Evolutionary conservation across 1,139 yeast genomes (phyloP), one percentile per base, ranked within the genome.

Genomic region (Meyerozyma guilliermondii): DNA sequence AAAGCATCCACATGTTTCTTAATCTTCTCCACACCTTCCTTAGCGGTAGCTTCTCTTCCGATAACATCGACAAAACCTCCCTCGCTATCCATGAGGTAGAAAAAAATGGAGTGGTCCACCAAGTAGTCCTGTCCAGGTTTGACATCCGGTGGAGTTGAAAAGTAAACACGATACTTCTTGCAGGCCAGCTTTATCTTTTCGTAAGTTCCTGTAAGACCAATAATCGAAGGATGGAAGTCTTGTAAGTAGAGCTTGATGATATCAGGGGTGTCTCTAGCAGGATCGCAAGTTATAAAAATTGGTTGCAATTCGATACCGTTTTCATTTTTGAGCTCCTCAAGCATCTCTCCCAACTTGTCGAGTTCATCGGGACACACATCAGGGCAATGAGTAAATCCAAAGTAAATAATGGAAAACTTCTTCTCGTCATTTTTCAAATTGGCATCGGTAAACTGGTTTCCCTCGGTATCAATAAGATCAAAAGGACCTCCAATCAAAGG

Each of bases 341-440:
- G 66, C 78, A 94, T 87, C 28, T 79, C 75, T 2, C 95, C 87
- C 61, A 92, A 74, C 58, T 91, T 88, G 60, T 92, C 98, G 50
- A 92, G 76, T 63, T 92, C 98, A 60, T 92, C 98, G 8, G 98
- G 98, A 63, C 98, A 92, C 41, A 92, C 89, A 63, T 92, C 98
- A 7, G 98, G 98, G 66, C 98, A 92, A 65, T 89, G 91, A 5
- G 96, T 86, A 68, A 92, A 92, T 0, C 98, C 98, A 65, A 92
- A 92, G 64, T 92, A 92, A 14, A 92, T 62, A 42, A 92, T 71
- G 10, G 89, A 78, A 62, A 87, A 92, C 60, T 79, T 81, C 50
- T 66, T 67, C 3, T 63, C 48, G 44, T 66, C 62, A 38, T 92
- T 94, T 49, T 77, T 67, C 58, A 92, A 70, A 55, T 91, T 78